Base-by-base conservation (phyloP, 208 protist species). In the Trypanosoma theileri region DNA sequence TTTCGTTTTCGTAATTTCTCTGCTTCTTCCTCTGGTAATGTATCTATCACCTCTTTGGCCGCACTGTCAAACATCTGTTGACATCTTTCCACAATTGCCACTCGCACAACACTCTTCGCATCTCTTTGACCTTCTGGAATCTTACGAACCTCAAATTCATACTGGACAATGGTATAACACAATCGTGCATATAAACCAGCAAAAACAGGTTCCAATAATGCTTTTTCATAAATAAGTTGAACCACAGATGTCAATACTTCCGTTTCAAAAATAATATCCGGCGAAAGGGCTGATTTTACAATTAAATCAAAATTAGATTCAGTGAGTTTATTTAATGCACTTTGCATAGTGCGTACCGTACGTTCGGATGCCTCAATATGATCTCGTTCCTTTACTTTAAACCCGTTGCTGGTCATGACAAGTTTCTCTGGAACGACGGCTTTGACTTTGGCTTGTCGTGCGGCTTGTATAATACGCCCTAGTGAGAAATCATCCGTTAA, bases 191-290 rank as follows among this genome's bases (percentile, higher is more conserved):
- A 96, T 24, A 94, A 69, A 13, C 71, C 79, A 17, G 87, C 86
- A 75, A 94, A 96, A 28, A 94, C 88, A n/a, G 91, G 91, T 79
- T 96, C 88, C 41, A 82, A 78, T 16, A 94, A 72, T 21, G 91
- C 86, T 82, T 96, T 96, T 65, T 78, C 80, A 74, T 92, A 96
- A 73, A 96, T 89, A 61, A 89, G 87, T 59, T 81, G 77, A 53
- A 96, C 88, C 17, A 82, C 80, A 24, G 84, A 83, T 22, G 79
- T 75, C 35, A 92, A 77, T 19, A 96, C 81, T 28, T 72, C 66
- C 2, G 70, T 60, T 62, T 93, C 83, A 41, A 83, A 69, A 67
- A 96, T 87, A 50, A 96, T 78, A 1, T 96, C 85, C 0, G 72
- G 79, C 19, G 73, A 77, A 19, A 92, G 73, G 42, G 89, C 81